Conservation (phyloP, 202 grass and related monocot genomes). For the Schoenoplectus triqueter region DNA sequence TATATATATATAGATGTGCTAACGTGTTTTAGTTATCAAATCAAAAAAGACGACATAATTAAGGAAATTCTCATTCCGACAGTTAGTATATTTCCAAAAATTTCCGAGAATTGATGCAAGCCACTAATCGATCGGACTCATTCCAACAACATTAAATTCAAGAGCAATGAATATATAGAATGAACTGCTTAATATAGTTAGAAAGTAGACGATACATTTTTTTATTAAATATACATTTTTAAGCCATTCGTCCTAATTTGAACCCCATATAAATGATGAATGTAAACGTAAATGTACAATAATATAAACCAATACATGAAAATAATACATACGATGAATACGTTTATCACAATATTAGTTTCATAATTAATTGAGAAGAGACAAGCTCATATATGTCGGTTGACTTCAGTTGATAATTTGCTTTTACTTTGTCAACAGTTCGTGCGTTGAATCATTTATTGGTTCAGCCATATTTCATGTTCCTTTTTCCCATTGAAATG, state of each 20-base stretch:
- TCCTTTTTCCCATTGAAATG: background rate
- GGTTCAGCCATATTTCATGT: constrained; percentile 36
- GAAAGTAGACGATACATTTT: background rate
- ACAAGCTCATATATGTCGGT: background rate
- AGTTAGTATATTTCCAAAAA: background rate
- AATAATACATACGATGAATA: background rate
- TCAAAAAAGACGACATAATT: too few relatives aligned
- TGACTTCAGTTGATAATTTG: background rate
- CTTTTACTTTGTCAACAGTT: constrained; percentile 6
- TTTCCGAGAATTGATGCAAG: background rate
- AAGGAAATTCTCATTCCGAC: too few relatives aligned
- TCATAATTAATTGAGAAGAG: background rate
- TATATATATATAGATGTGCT: too few relatives aligned
- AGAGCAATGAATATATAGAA: background rate
- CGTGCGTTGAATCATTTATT: background rate
- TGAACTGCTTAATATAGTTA: constrained; percentile 12
- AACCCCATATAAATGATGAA: background rate
- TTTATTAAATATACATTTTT: background rate
- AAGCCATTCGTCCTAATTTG: background rate
- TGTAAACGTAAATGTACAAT: background rate
- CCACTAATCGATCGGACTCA: background rate
- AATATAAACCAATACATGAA: background rate
- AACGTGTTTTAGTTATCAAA: too few relatives aligned
- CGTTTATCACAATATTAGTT: constrained; percentile 1
- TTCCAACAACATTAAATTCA: background rate